These are phyloP conservation scores for Leccinum proximum DNA, from an alignment of 1,284 basidiomycete genomes.

Conservation along the genomic window DNA sequence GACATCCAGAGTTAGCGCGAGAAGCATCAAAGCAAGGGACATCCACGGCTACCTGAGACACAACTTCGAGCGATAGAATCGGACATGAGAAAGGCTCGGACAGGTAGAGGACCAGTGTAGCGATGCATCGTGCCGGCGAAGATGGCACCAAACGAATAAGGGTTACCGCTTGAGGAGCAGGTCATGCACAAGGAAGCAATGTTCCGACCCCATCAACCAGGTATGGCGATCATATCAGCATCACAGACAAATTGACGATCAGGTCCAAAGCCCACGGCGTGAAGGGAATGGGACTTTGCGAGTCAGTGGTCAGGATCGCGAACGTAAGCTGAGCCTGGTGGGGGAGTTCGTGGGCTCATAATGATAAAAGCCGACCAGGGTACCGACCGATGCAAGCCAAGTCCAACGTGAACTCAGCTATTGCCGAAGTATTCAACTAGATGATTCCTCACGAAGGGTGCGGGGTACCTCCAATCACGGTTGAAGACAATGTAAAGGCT, in stretches of 20 bases:
- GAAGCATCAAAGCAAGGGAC: not conserved
- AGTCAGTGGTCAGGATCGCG: slow-evolving; percentile 8
- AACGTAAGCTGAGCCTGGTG: slow-evolving; percentile 10
- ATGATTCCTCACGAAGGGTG: slow-evolving; percentile 8
- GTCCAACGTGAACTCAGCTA: slow-evolving; percentile 7
- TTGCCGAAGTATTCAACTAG: not conserved
- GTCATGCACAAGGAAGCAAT: slow-evolving; percentile 6
- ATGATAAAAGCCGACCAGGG: not conserved
- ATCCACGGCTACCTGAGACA: slow-evolving; percentile 14
- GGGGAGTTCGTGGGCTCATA: not conserved
- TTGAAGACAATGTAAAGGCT: slow-evolving; percentile 17
- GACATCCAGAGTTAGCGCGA: not conserved
- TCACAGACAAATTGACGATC: slow-evolving; percentile 14
- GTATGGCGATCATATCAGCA: slow-evolving; percentile 15
- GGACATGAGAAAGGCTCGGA: slow-evolving; percentile 14
- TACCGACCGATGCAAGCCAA: slow-evolving; percentile 17
- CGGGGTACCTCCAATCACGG: slow-evolving; percentile 14
- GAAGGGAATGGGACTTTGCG: slow-evolving; percentile 7
- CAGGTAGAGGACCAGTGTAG: slow-evolving; percentile 15
- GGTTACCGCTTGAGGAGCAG: slow-evolving; percentile 8
- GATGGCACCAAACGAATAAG: slow-evolving; percentile 12
- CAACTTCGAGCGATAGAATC: slow-evolving; percentile 15
- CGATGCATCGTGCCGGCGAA: too few relatives aligned
- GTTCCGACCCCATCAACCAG: slow-evolving; percentile 16
- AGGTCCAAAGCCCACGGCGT: slow-evolving; percentile 16